phyloP scores from a whole-genome alignment of 78 protist species.

The Dictyostelium purpureum region DNA sequence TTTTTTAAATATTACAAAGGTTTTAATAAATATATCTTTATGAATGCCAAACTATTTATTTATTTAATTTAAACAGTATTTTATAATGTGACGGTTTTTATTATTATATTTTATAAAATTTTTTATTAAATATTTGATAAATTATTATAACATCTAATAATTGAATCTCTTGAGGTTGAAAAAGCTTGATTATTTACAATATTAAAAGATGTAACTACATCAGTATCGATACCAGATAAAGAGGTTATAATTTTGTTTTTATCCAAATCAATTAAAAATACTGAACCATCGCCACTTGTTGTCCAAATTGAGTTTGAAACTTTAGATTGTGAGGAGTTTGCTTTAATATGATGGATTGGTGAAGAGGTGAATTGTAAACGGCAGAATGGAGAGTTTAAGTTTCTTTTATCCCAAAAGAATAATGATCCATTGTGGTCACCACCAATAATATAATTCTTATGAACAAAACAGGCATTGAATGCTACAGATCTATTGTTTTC shows the following conservation, averaged over 20 bases:
- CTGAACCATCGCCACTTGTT: slow-evolving; percentile 34
- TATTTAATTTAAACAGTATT: too few species aligned
- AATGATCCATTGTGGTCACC: slow-evolving; percentile 67
- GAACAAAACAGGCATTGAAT: slow-evolving; percentile 55
- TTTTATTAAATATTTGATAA: neutral
- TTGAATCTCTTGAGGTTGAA: slow-evolving; percentile 40
- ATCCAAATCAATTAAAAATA: slow-evolving; percentile 16
- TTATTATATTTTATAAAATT: too few species aligned
- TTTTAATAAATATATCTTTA: too few species aligned
- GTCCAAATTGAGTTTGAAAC: slow-evolving; percentile 24
- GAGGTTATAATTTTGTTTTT: neutral
- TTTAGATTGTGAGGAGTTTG: neutral
- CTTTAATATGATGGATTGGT: slow-evolving; percentile 60
- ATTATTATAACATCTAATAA: slow-evolving; percentile 53
- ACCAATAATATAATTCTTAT: slow-evolving; percentile 24
- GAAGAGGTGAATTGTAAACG: slow-evolving; percentile 56
- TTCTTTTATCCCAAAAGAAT: slow-evolving; percentile 46
- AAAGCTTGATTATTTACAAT: slow-evolving; percentile 19
- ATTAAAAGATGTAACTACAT: slow-evolving; percentile 48
- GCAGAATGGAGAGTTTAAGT: slow-evolving; percentile 1
- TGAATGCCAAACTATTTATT: too few species aligned
- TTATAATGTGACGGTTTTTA: too few species aligned
- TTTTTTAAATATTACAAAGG: neutral
- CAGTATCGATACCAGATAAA: slow-evolving; percentile 73
- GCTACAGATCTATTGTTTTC: slow-evolving; percentile 5